Conservation (phyloP, 805 yeast species). For the Millerozyma acaciae region DNA sequence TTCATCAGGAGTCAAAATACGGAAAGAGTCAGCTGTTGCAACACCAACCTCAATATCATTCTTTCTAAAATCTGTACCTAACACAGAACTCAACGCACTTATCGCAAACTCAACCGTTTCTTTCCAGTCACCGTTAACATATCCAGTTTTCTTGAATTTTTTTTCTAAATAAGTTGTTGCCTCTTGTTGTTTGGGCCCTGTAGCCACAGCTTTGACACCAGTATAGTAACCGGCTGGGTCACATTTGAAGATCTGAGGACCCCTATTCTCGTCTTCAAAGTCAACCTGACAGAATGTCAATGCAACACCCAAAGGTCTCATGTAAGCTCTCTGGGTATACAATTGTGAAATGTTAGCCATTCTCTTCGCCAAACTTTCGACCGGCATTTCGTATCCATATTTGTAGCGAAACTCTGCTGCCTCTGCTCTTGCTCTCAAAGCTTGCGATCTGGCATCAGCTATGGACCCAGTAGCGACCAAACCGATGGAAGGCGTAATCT, state of each 20-base stretch:
- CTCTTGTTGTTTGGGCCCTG: constrained; percentile 98
- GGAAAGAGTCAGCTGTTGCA: constrained; percentile 70
- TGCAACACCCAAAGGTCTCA: constrained; percentile 97
- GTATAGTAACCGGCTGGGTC: constrained; percentile 97
- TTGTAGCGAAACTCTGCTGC: constrained; percentile 93
- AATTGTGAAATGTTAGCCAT: constrained; percentile 95
- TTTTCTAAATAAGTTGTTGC: constrained; percentile 86
- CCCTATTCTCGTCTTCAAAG: constrained; percentile 72
- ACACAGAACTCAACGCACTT: constrained; percentile 75
- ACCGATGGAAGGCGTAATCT: constrained; percentile 77
- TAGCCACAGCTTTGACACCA: constrained; percentile 86
- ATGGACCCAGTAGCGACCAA: constrained; percentile 92
- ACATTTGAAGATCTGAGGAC: constrained; percentile 86
- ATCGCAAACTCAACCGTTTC: constrained; percentile 87
- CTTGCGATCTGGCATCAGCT: constrained; percentile 92
- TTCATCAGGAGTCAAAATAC: constrained; percentile 73
- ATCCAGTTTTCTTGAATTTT: constrained; percentile 68
- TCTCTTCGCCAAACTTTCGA: constrained; percentile 85
- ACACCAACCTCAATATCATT: constrained; percentile 92
- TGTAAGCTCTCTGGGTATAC: constrained; percentile 95
- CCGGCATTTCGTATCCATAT: constrained; percentile 96
- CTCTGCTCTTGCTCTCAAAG: constrained; percentile 88
- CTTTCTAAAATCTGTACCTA: constrained; percentile 91
- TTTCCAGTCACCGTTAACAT: constrained; percentile 80
- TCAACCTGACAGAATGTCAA: constrained; percentile 76